Conservation (phyloP, 495 filamentous ascomycete genomes). For the Daldinia bambusicola region DNA sequence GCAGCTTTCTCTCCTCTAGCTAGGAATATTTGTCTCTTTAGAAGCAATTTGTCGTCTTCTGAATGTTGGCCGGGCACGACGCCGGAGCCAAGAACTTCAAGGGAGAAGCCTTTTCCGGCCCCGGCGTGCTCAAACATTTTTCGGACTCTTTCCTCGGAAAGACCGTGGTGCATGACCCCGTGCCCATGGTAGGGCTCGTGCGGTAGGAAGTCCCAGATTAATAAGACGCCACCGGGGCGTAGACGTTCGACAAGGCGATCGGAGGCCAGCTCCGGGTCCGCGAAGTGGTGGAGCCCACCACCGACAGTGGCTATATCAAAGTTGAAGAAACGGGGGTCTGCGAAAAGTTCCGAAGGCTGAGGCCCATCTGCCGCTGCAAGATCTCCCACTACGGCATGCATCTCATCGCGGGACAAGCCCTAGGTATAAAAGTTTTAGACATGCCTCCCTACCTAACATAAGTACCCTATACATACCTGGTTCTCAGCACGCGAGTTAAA, state of each 20-base stretch:
- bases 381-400: constrained; percentile 69
- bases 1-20: constrained; percentile 46
- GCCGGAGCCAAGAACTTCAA: constrained; percentile 50
- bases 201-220: constrained; percentile 73
- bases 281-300: constrained; percentile 78
- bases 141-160: constrained; percentile 62
- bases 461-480: constrained; percentile 48
- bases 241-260: constrained; percentile 67
- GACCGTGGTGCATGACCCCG: constrained; percentile 67
- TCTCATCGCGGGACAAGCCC: constrained; percentile 60
- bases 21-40: constrained; percentile 46
- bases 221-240: constrained; percentile 68
- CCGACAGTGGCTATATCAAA: constrained; percentile 75
- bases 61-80: constrained; percentile 35
- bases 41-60: constrained; percentile 19
- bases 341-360: constrained; percentile 50
- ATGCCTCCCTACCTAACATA: background rate
- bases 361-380: constrained; percentile 58
- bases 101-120: constrained; percentile 55
- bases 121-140: constrained; percentile 65
- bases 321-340: constrained; percentile 60
- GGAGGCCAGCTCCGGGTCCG: constrained; percentile 66
- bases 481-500: constrained; percentile 64
- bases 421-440: constrained; percentile 39
- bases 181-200: constrained; percentile 52